Conservation (phyloP, 192 early-diverging fungal genomes). For the Backusella australiensis region DNA sequence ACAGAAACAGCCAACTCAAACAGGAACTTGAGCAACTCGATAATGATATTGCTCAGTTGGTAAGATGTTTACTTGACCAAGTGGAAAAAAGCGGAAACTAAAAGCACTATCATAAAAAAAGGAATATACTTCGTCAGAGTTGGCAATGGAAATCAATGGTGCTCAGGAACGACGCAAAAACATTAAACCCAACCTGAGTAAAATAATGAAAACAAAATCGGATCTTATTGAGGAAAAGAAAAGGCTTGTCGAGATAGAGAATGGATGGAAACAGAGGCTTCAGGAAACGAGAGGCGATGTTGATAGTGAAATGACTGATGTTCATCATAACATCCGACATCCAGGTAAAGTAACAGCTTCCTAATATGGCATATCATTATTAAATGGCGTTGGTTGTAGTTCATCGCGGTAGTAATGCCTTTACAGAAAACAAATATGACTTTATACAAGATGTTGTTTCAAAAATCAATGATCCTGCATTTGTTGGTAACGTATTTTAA, state of each 20-base stretch:
- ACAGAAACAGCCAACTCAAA: background rate
- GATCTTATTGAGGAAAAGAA: background rate
- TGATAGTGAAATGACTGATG: background rate
- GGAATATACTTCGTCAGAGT: background rate
- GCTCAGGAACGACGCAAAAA: background rate
- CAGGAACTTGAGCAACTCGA: background rate
- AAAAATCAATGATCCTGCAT: background rate
- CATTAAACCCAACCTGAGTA: background rate
- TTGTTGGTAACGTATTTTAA: background rate
- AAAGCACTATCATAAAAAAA: background rate
- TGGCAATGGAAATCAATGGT: background rate
- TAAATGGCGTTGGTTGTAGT: background rate
- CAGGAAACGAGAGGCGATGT: background rate
- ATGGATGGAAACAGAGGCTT: background rate
- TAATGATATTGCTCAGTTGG: background rate
- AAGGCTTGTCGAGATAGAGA: background rate
- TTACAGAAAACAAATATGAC: background rate
- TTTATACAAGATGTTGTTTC: background rate
- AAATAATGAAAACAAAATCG: background rate
- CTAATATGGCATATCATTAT: no score
- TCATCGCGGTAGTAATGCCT: background rate
- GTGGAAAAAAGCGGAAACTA: background rate
- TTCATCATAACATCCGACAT: background rate
- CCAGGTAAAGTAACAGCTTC: no score
- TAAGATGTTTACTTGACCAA: background rate